Conservation (phyloP, 2,329 filamentous ascomycete species). For the Penicillium sp. region DNA sequence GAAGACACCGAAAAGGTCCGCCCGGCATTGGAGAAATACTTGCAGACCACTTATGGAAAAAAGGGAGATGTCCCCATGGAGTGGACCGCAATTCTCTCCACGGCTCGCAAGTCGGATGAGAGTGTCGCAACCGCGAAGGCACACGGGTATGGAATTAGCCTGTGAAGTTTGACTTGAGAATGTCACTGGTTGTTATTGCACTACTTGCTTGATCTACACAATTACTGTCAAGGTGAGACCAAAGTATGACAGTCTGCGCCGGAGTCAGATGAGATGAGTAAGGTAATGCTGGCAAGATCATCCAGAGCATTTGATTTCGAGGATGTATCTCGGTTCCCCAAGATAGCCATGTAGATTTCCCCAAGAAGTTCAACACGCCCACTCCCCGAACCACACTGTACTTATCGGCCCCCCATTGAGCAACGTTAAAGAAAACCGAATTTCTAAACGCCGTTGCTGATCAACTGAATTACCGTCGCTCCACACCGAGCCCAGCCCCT, state of each 20-base stretch:
- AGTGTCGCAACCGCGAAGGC: neutral
- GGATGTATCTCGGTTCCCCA: slow-evolving; percentile 28
- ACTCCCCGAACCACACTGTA: slow-evolving; percentile 25
- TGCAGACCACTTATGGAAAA: slow-evolving; percentile 27
- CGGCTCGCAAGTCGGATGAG: slow-evolving; percentile 29
- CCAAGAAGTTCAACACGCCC: slow-evolving; percentile 29
- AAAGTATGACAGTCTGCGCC: neutral
- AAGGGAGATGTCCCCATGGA: slow-evolving; percentile 25
- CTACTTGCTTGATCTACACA: neutral
- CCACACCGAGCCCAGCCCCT: neutral
- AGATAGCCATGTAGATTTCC: slow-evolving; percentile 25
- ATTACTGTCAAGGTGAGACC: neutral
- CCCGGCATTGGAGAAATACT: slow-evolving; percentile 25
- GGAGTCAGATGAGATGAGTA: neutral
- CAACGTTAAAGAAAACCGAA: slow-evolving; percentile 28
- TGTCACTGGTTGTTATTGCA: neutral
- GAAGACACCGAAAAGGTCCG: slow-evolving; percentile 21
- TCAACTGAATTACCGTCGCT: slow-evolving; percentile 23
- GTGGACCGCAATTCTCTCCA: slow-evolving; percentile 34
- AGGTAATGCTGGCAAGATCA: slow-evolving; percentile 19
- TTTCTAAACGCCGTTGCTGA: slow-evolving; percentile 38
- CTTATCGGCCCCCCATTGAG: slow-evolving; percentile 26
- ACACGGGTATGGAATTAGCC: neutral
- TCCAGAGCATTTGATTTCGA: slow-evolving; percentile 28
- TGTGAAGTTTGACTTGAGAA: neutral